Percentiles rank a stretch among this genome's conserved stretches.
Conservation (phyloP, 495 filamentous ascomycete species). For the Penicillium pulvis region DNA sequence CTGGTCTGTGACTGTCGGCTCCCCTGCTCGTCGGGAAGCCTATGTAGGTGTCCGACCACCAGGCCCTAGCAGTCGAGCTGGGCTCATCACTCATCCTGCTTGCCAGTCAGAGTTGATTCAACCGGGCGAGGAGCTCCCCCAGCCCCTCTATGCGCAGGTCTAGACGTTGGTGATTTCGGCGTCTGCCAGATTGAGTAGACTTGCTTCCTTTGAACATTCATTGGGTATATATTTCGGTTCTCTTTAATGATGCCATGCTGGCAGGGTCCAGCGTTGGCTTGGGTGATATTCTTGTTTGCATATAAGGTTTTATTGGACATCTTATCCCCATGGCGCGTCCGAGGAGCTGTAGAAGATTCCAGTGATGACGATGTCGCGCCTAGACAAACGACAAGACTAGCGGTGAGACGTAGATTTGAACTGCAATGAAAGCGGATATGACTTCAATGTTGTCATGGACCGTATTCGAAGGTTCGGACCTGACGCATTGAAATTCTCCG, state of each 20-base stretch:
- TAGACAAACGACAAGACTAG: slow-evolving; percentile 1
- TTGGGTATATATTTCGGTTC: slow-evolving; percentile 3
- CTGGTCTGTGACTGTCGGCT: slow-evolving; percentile 75
- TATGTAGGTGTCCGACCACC: slow-evolving; percentile 76
- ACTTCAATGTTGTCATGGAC: not conserved
- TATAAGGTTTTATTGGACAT: slow-evolving; percentile 4
- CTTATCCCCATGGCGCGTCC: not conserved
- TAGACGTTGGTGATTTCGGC: slow-evolving; percentile 26
- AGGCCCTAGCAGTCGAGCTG: slow-evolving; percentile 27
- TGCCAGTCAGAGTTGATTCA: slow-evolving; percentile 36
- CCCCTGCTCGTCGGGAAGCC: slow-evolving; percentile 77
- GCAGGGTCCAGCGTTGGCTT: not conserved
- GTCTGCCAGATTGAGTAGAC: not conserved
- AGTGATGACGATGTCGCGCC: not conserved
- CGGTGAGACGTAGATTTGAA: not conserved
- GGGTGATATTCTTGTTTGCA: not conserved
- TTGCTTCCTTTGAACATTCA: not conserved
- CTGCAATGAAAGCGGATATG: not conserved
- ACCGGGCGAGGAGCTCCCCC: slow-evolving; percentile 54
- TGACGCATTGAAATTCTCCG: not conserved
- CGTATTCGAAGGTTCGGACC: not conserved
- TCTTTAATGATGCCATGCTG: slow-evolving; percentile 2
- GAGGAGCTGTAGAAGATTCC: not conserved
- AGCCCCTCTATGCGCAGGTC: slow-evolving; percentile 63
- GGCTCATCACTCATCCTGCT: slow-evolving; percentile 29